These are phyloP conservation scores for Sclerotinia subarctica DNA, from an alignment of 2,329 filamentous ascomycete species.

Conservation along the genomic window DNA sequence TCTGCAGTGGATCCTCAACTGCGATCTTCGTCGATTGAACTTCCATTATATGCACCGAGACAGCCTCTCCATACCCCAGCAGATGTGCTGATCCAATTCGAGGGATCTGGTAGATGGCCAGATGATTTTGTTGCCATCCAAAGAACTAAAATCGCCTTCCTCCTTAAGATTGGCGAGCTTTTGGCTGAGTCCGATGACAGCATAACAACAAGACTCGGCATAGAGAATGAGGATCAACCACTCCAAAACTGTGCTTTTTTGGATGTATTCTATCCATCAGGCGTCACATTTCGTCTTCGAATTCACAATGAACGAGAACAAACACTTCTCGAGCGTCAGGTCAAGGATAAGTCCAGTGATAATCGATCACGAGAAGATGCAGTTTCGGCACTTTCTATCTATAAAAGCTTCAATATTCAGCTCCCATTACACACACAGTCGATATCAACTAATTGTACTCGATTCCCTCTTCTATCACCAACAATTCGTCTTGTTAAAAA, in stretches of 20 bases:
- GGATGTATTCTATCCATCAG: slow-evolving; percentile 71
- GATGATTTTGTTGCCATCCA: slow-evolving; percentile 90
- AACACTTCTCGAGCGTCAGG: slow-evolving; percentile 70
- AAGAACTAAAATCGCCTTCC: slow-evolving; percentile 87
- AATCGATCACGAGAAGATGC: slow-evolving; percentile 65
- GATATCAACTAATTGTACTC: slow-evolving; percentile 74
- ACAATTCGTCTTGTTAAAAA: slow-evolving; percentile 82
- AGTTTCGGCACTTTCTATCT: slow-evolving; percentile 64
- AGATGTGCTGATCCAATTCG: slow-evolving; percentile 83
- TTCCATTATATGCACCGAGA: slow-evolving; percentile 47
- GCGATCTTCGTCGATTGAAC: slow-evolving; percentile 65
- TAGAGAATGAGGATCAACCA: slow-evolving; percentile 70
- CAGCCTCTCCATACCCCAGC: slow-evolving; percentile 53
- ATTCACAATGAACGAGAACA: slow-evolving; percentile 89
- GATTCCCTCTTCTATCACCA: slow-evolving; percentile 74
- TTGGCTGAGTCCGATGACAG: slow-evolving; percentile 59
- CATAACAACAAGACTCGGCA: slow-evolving; percentile 67
- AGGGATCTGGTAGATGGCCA: slow-evolving; percentile 90
- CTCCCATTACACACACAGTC: slow-evolving; percentile 78
- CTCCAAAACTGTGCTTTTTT: slow-evolving; percentile 77
- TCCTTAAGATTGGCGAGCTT: slow-evolving; percentile 62
- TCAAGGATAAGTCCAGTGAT: slow-evolving; percentile 69
- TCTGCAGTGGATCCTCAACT: slow-evolving; percentile 69
- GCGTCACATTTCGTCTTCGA: slow-evolving; percentile 75
- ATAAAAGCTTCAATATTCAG: slow-evolving; percentile 69